Evolutionary conservation across 2,329 filamentous ascomycete genomes (phyloP).

Genomic region (Beauveria australis): DNA sequence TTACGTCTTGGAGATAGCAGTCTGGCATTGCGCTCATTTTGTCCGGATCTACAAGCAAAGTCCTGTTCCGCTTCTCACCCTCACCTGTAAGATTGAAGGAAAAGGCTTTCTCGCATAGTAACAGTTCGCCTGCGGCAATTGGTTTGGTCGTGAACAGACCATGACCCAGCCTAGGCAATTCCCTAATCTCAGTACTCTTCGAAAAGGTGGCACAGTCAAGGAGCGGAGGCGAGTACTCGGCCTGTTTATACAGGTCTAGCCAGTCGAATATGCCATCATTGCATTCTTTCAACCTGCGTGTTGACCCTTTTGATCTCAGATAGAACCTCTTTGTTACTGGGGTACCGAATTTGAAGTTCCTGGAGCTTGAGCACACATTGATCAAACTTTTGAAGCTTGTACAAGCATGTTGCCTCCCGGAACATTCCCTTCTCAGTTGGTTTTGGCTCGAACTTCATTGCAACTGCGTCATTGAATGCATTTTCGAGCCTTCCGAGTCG

Average conservation of each 20-base stretch:
- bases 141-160: not conserved
- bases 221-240: not conserved
- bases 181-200: not conserved
- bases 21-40: not conserved
- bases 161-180: not conserved
- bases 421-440: not conserved
- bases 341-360: not conserved
- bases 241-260: not conserved
- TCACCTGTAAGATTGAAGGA: not conserved
- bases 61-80: not conserved
- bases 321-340: not conserved
- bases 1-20: not conserved
- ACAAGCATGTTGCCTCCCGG: not conserved
- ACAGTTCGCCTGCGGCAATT: not conserved
- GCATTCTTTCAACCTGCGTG: not conserved
- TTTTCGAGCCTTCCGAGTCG: not conserved
- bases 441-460: not conserved
- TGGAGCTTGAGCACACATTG: not conserved
- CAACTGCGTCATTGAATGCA: not conserved
- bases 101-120: constrained; percentile 1
- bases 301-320: not conserved
- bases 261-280: not conserved
- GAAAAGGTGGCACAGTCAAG: not conserved
- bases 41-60: not conserved
- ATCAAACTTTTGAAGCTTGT: not conserved